Conservation (phyloP, 2,329 filamentous ascomycete species). For the Aplosporella prunicola region DNA sequence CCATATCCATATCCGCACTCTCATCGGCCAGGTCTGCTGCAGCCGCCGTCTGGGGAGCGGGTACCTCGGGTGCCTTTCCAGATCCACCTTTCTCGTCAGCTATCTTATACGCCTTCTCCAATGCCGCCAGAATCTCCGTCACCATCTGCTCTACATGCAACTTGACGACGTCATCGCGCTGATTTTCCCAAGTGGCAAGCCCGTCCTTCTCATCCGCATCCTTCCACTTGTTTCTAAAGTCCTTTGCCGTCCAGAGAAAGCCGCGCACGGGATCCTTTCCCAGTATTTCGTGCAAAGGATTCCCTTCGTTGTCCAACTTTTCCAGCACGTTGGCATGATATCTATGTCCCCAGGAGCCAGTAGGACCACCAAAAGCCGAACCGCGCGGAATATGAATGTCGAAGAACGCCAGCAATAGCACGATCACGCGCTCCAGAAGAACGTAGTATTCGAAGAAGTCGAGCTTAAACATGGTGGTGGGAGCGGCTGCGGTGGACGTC, state of each 20-base stretch:
- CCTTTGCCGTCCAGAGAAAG: conserved; percentile 58
- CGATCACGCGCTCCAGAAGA: conserved; percentile 60
- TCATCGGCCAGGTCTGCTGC: background rate
- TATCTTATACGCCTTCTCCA: conserved; percentile 5
- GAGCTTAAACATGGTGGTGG: conserved; percentile 56
- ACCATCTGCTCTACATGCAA: conserved; percentile 4
- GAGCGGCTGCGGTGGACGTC: background rate
- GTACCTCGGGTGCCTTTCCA: no score
- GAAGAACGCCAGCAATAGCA: conserved; percentile 56
- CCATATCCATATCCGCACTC: conserved; percentile 11
- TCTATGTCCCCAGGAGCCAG: conserved; percentile 31
- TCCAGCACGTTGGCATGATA: conserved; percentile 63
- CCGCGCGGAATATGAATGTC: conserved; percentile 47
- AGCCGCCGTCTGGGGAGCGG: no score
- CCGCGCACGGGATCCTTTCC: conserved; percentile 46
- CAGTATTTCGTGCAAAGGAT: conserved; percentile 48
- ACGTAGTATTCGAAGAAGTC: conserved; percentile 72
- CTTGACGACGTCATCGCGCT: conserved; percentile 4
- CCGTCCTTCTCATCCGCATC: conserved; percentile 44
- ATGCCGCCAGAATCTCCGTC: conserved; percentile 3
- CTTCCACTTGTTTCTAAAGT: conserved; percentile 65
- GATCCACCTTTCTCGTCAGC: conserved; percentile 4
- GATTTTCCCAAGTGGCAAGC: conserved; percentile 2
- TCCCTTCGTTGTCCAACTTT: conserved; percentile 47
- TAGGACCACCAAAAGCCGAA: background rate